Evolutionary conservation across 2,329 filamentous ascomycete genomes (phyloP).

Genomic region (Plenodomus tracheiphilus): DNA sequence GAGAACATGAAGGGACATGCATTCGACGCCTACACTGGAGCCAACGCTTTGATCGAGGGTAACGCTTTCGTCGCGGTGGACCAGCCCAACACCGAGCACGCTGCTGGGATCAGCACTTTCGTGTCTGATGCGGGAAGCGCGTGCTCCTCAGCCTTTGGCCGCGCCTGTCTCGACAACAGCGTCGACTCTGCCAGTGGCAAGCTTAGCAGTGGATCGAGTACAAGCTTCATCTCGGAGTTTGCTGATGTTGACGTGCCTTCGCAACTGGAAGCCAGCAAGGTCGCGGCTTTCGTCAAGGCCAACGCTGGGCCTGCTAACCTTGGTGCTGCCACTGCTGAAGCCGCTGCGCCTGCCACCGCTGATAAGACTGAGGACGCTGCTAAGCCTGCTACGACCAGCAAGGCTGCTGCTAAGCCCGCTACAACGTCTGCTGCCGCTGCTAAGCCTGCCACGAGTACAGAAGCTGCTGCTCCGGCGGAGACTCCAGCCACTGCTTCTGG

Average conservation of each 20-base stretch:
- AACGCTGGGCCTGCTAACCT: constrained; percentile 25
- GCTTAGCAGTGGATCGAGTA: constrained; percentile 11
- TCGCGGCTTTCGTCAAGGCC: constrained; percentile 25
- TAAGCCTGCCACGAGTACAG: not conserved
- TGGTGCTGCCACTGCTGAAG: constrained; percentile 5
- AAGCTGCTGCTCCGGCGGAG: not conserved
- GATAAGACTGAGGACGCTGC: not conserved
- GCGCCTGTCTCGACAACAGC: constrained; percentile 21
- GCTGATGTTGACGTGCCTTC: constrained; percentile 15
- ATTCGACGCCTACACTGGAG: constrained; percentile 45
- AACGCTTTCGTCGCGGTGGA: constrained; percentile 51
- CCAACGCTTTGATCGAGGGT: constrained; percentile 45
- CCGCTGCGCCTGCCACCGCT: not conserved
- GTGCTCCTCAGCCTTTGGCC: constrained; percentile 20
- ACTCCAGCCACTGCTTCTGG: constrained; percentile 4
- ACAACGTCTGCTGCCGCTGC: not conserved
- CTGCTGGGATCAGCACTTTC: constrained; percentile 30
- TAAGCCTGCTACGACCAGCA: not conserved
- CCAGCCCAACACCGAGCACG: constrained; percentile 42
- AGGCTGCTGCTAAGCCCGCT: not conserved
- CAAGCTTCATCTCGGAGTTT: constrained; percentile 17
- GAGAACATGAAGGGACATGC: constrained; percentile 47
- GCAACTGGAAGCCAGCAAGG: constrained; percentile 16
- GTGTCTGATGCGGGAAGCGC: constrained; percentile 32
- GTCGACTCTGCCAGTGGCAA: constrained; percentile 25